Evolutionary conservation across 2,329 filamentous ascomycete species (phyloP).

Genomic region (Alternaria gaisen): DNA sequence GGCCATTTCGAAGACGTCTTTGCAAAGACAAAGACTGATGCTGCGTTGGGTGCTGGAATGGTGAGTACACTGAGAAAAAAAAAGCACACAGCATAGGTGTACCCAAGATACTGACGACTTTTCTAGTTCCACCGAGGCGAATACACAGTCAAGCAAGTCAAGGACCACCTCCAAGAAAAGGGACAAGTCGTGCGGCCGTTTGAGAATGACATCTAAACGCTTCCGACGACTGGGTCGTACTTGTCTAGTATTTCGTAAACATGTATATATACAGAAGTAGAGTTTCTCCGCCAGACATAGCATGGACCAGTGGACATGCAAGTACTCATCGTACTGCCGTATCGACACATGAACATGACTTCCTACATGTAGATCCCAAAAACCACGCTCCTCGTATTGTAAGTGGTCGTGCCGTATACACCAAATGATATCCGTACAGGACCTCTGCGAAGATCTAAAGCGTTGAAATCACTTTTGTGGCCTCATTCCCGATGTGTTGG

Average conservation of each 20-base stretch:
- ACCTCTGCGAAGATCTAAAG: neutral
- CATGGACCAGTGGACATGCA: neutral
- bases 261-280: constrained; percentile 8
- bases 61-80: constrained; percentile 52
- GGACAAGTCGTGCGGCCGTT: constrained; percentile 82
- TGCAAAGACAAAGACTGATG: constrained; percentile 83
- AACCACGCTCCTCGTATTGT: neutral
- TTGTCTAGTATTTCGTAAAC: constrained; percentile 3
- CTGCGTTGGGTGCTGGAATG: constrained; percentile 94
- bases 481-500: neutral
- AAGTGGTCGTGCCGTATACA: neutral
- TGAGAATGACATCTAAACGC: constrained; percentile 58
- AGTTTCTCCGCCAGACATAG: neutral
- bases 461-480: neutral
- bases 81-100: no score
- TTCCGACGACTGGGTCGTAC: neutral
- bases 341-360: neutral
- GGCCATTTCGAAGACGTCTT: constrained; percentile 93
- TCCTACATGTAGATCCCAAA: neutral
- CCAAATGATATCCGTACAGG: neutral
- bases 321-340: neutral
- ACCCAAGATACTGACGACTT: constrained; percentile 16
- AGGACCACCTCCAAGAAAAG: constrained; percentile 76
- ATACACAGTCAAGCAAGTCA: constrained; percentile 94
- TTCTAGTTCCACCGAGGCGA: constrained; percentile 88